Evolutionary conservation across 164 flowering plant species (phyloP).

Genomic region (Magnolia kwangsiensis): DNA sequence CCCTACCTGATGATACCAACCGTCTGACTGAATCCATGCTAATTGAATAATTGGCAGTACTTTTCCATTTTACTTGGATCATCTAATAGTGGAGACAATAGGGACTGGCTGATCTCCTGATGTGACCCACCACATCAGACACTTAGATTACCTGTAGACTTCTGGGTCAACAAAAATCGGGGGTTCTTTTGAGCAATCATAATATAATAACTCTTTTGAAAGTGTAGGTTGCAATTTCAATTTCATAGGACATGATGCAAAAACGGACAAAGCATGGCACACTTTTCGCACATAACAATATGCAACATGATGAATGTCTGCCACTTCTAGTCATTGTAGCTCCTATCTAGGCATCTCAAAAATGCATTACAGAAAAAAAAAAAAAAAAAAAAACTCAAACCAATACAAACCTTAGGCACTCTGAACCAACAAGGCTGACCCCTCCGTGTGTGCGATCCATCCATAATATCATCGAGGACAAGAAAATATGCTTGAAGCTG

Average conservation of each 20-base stretch:
- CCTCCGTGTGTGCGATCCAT: slow-evolving; percentile 77
- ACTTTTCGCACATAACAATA: not conserved
- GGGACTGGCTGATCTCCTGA: not conserved
- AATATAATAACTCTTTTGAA: no score
- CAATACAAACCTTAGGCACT: slow-evolving; percentile 55
- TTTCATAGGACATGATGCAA: not conserved
- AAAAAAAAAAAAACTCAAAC: no score
- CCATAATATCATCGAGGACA: slow-evolving; percentile 97
- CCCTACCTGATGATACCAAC: not conserved
- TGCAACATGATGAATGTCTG: not conserved
- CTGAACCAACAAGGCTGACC: slow-evolving; percentile 96
- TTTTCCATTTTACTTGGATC: not conserved
- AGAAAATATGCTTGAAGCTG: slow-evolving; percentile 98
- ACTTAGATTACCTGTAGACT: not conserved
- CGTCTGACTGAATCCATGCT: not conserved
- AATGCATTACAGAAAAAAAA: not conserved
- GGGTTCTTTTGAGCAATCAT: not conserved
- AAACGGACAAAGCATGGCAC: not conserved
- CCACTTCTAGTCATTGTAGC: not conserved
- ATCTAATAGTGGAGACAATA: not conserved
- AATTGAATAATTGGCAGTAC: not conserved
- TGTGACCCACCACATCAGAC: not conserved
- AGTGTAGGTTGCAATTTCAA: not conserved
- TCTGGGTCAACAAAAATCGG: not conserved
- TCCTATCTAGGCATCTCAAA: not conserved